Percentiles rank a stretch among this genome's conserved stretches.
phyloP scores from a whole-genome alignment of 306 rosid genomes.

The Corylus avellana region DNA sequence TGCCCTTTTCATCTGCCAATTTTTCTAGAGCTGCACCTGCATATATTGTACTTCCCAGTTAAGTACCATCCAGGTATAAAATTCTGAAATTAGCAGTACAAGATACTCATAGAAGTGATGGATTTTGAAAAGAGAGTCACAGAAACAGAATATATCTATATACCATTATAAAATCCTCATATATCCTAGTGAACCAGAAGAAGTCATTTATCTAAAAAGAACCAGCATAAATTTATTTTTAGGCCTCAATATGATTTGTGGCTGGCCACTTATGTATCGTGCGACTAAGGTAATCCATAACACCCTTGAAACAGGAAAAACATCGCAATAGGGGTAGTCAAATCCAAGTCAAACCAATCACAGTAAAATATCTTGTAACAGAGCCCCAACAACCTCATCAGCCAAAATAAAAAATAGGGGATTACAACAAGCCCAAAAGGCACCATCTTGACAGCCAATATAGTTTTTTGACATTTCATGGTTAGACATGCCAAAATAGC shows the following conservation, averaged over 20 bases:
- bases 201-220: background rate
- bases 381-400: background rate
- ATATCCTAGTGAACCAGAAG: background rate
- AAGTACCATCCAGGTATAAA: background rate
- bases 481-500: background rate
- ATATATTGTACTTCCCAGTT: slow-evolving; percentile 5
- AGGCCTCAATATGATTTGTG: background rate
- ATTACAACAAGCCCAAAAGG: background rate
- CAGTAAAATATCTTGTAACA: slow-evolving; percentile 2
- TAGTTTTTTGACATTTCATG: background rate
- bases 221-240: background rate
- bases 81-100: slow-evolving; percentile 10
- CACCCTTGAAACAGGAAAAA: background rate
- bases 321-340: slow-evolving; percentile 10
- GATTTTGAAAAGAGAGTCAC: background rate
- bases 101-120: slow-evolving; percentile 7
- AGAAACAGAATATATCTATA: background rate
- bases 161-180: slow-evolving; percentile 3
- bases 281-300: background rate
- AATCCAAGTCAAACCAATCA: slow-evolving; percentile 10
- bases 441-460: background rate
- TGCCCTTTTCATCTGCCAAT: slow-evolving; percentile 47
- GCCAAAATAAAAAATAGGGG: background rate
- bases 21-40: slow-evolving; percentile 51
- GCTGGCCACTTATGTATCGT: background rate